Conservation (phyloP, 352 stramenopile species). For the Phytopythium montanum region DNA sequence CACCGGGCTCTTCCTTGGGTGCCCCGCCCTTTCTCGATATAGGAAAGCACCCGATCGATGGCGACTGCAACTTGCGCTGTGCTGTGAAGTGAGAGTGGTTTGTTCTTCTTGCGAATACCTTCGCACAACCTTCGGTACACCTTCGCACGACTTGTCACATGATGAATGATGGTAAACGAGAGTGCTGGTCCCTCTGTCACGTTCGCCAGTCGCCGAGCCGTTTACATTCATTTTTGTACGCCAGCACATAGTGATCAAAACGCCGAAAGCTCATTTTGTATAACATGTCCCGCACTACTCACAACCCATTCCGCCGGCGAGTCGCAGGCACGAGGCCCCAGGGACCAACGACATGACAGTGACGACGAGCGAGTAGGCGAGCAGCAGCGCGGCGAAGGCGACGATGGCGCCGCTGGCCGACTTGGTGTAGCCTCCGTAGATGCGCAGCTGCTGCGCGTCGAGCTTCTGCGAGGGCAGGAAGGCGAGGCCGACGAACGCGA, state of each 20-base stretch:
- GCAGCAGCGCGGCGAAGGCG: conserved; percentile 27
- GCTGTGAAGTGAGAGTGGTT: neutral
- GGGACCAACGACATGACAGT: conserved; percentile 42
- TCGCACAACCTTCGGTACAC: neutral
- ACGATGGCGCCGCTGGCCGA: conserved; percentile 36
- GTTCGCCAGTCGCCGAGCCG: neutral
- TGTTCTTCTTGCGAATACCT: conserved; percentile 4
- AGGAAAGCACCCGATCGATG: neutral
- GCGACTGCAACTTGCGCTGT: conserved; percentile 4
- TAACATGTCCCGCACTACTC: too few species aligned
- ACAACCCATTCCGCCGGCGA: conserved; percentile 31
- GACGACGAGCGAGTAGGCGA: conserved; percentile 41
- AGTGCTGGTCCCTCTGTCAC: neutral
- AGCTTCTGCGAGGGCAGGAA: conserved; percentile 57
- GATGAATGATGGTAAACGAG: neutral
- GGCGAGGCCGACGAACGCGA: conserved; percentile 25
- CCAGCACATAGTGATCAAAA: too few species aligned
- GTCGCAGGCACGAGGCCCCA: conserved; percentile 19
- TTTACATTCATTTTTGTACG: too few species aligned
- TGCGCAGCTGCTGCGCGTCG: conserved; percentile 54
- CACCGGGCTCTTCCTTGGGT: too few species aligned
- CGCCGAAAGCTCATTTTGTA: neutral
- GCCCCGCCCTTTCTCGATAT: neutral
- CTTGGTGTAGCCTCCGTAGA: conserved; percentile 62
- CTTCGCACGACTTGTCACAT: neutral